These are phyloP conservation scores for Fusarium marasasianum DNA, from an alignment of 2,329 filamentous ascomycete species.

Conservation along the genomic window DNA sequence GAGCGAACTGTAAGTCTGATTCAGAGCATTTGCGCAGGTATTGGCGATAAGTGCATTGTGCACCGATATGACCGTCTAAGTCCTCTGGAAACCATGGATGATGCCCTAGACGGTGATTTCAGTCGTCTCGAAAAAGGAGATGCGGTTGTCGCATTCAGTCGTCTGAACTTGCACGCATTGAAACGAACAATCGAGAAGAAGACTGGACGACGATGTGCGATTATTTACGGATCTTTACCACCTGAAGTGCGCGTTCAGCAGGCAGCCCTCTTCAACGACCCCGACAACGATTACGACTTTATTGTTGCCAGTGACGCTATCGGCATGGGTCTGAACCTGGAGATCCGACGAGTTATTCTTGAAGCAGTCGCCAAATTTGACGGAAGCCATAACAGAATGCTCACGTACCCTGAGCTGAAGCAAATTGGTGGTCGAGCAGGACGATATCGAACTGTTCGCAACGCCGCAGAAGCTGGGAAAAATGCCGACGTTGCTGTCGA, in stretches of 20 bases:
- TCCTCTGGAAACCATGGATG: constrained; percentile 72
- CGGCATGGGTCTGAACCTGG: constrained; percentile 95
- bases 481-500: constrained; percentile 4
- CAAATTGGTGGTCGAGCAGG: constrained; percentile 95
- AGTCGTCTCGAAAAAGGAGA: constrained; percentile 84
- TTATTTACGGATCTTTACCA: constrained; percentile 91
- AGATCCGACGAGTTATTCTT: constrained; percentile 90
- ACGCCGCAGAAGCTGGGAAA: constrained; percentile 4
- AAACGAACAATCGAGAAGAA: constrained; percentile 79
- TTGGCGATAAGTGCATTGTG: constrained; percentile 84
- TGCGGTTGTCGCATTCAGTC: constrained; percentile 87
- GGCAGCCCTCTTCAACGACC: constrained; percentile 93
- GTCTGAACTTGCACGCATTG: constrained; percentile 81
- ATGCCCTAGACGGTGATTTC: constrained; percentile 72
- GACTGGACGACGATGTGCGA: constrained; percentile 84
- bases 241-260: constrained; percentile 94
- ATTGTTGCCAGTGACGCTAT: constrained; percentile 95
- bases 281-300: constrained; percentile 93
- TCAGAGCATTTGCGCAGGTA: constrained; percentile 76
- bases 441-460: constrained; percentile 75
- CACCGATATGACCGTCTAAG: constrained; percentile 87
- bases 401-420: constrained; percentile 83
- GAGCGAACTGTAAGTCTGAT: constrained; percentile 83
- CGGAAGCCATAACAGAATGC: constrained; percentile 62
- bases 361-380: constrained; percentile 80